Evolutionary conservation across 2,329 filamentous ascomycete genomes (phyloP).

Genomic region (Biscogniauxia mediterranea): DNA sequence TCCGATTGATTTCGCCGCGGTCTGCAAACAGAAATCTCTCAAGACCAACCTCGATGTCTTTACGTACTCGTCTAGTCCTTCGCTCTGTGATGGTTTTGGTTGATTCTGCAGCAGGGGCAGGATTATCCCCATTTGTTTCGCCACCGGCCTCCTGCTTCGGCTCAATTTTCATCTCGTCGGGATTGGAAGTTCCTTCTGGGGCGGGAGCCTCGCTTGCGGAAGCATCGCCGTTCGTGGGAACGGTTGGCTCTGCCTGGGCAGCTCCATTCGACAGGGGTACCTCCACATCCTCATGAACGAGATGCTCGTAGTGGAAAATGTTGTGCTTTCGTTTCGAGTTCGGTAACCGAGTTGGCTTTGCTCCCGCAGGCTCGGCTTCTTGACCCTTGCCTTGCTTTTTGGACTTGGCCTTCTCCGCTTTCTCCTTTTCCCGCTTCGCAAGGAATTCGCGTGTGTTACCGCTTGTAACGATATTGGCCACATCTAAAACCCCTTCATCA

Average conservation of each 20-base stretch:
- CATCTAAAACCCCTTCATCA: slow-evolving; percentile 75
- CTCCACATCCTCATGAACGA: slow-evolving; percentile 53
- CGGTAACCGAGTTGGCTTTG: slow-evolving; percentile 60
- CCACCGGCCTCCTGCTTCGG: slow-evolving; percentile 16
- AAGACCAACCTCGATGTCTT: slow-evolving; percentile 72
- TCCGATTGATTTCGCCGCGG: slow-evolving; percentile 74
- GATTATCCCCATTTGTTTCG: slow-evolving; percentile 21
- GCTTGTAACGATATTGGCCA: slow-evolving; percentile 79
- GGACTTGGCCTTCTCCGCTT: slow-evolving; percentile 61
- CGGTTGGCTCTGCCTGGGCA: slow-evolving; percentile 10
- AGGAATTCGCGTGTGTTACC: slow-evolving; percentile 81
- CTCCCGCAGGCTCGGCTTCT: slow-evolving; percentile 50
- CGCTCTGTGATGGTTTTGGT: slow-evolving; percentile 35
- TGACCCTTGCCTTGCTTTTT: slow-evolving; percentile 62
- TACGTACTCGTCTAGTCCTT: slow-evolving; percentile 56
- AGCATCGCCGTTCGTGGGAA: slow-evolving; percentile 17
- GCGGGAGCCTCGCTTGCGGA: slow-evolving; percentile 19
- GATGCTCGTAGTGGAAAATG: slow-evolving; percentile 72
- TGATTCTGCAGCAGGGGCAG: slow-evolving; percentile 32
- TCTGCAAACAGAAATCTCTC: slow-evolving; percentile 72
- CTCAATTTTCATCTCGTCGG: slow-evolving; percentile 19
- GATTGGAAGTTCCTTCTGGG: slow-evolving; percentile 17
- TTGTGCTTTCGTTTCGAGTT: slow-evolving; percentile 71
- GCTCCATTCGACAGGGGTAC: slow-evolving; percentile 33
- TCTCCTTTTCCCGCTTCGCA: slow-evolving; percentile 79